Evolutionary conservation across 805 yeast species (phyloP).

Genomic region (Zygoascus flipseniorum): DNA sequence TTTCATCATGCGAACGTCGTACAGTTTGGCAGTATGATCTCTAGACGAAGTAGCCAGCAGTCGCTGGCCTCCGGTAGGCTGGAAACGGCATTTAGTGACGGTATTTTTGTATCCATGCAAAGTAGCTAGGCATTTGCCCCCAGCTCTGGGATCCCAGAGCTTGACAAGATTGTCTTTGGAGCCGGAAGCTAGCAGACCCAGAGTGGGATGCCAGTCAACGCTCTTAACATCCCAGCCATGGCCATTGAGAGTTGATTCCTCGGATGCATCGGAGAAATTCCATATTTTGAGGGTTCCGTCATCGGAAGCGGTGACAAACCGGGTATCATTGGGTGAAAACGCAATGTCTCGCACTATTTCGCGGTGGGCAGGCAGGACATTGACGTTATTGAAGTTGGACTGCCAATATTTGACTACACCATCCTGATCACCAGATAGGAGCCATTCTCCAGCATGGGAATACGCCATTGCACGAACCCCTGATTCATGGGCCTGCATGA

Average conservation of each 20-base stretch:
- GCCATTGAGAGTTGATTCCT: conserved; percentile 73
- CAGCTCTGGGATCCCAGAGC: conserved; percentile 88
- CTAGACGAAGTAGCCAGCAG: conserved; percentile 79
- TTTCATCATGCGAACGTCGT: conserved; percentile 80
- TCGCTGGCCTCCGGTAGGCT: conserved; percentile 65
- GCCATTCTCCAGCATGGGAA: conserved; percentile 90
- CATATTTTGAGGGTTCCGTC: conserved; percentile 86
- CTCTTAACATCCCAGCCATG: conserved; percentile 99
- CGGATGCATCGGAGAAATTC: conserved; percentile 84
- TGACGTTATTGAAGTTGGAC: conserved; percentile 91
- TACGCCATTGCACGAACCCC: conserved; percentile 74
- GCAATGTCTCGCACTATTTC: conserved; percentile 81
- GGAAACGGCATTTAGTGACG: conserved; percentile 77
- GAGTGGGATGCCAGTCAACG: conserved; percentile 91
- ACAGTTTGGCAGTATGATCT: conserved; percentile 80
- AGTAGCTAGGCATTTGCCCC: conserved; percentile 64
- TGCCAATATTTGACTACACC: conserved; percentile 95
- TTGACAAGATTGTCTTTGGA: conserved; percentile 91
- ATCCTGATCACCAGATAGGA: conserved; percentile 86
- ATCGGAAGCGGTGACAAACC: conserved; percentile 90
- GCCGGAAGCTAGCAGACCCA: conserved; percentile 84
- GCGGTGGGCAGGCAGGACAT: conserved; percentile 56
- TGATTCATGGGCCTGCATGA: conserved; percentile 97
- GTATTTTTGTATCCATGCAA: conserved; percentile 92
- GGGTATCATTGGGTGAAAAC: conserved; percentile 83